Evolutionary conservation across 257 asterid species (phyloP).

Genomic region (Coffea canephora): DNA sequence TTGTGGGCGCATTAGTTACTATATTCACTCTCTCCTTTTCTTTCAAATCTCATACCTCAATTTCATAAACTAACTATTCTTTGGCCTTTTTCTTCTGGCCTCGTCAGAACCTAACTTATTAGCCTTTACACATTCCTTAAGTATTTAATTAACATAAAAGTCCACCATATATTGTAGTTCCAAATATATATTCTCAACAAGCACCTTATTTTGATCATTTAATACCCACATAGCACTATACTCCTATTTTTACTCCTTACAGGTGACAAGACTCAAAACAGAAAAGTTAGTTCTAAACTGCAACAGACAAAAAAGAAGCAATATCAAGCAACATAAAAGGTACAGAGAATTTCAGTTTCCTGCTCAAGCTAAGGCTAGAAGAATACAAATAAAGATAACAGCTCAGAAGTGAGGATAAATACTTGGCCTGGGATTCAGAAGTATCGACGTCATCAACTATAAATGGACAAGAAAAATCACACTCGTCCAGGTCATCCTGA

Average conservation of each 20-base stretch:
- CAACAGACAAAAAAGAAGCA: not conserved
- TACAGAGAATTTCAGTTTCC: not conserved
- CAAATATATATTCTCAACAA: not conserved
- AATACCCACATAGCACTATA: not conserved
- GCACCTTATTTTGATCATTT: not conserved
- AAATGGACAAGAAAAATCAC: constrained; percentile 84
- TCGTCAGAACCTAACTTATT: not conserved
- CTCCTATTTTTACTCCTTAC: not conserved
- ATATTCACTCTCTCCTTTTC: not conserved
- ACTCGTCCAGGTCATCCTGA: constrained; percentile 87
- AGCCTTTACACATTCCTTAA: not conserved
- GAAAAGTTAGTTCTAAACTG: not conserved
- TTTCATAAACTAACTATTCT: not conserved
- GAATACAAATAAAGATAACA: constrained; percentile 1
- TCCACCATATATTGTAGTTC: not conserved
- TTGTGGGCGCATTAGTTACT: not conserved
- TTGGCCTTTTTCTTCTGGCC: not conserved
- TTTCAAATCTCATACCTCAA: not conserved
- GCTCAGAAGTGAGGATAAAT: constrained; percentile 15
- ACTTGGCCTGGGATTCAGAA: constrained; percentile 69
- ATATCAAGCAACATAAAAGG: not conserved
- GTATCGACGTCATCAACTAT: constrained; percentile 93
- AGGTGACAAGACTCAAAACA: not conserved
- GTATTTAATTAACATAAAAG: not conserved
- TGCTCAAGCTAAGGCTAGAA: not conserved